phyloP scores from a whole-genome alignment of 2,329 filamentous ascomycete species.

The Emericellopsis cladophorae region DNA sequence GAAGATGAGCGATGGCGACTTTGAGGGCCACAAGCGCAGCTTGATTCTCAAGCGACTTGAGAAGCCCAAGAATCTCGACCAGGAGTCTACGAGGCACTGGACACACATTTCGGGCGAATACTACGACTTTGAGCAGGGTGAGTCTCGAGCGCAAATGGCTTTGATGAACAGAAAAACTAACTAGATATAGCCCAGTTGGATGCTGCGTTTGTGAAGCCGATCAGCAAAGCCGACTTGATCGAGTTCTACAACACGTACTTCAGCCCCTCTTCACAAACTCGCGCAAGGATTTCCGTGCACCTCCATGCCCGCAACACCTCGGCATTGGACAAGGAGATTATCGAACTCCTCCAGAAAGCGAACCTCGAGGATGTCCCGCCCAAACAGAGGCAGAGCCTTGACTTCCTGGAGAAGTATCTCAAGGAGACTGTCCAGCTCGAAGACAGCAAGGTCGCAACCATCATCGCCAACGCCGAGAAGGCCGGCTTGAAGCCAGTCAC shows the following conservation, averaged over 20 bases:
- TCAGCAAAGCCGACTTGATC: constrained; percentile 71
- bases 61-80: constrained; percentile 81
- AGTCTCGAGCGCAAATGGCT: constrained; percentile 14
- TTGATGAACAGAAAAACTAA: not conserved
- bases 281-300: constrained; percentile 79
- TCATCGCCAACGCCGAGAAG: constrained; percentile 31
- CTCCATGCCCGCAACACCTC: constrained; percentile 57
- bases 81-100: constrained; percentile 78
- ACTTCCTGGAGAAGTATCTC: constrained; percentile 37
- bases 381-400: constrained; percentile 34
- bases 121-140: constrained; percentile 82
- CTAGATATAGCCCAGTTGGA: constrained; percentile 52
- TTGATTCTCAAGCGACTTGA: constrained; percentile 78
- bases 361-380: constrained; percentile 19
- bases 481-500: constrained; percentile 24
- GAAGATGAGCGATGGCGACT: constrained; percentile 70
- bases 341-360: constrained; percentile 23
- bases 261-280: constrained; percentile 54
- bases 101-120: constrained; percentile 72
- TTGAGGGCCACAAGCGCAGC: constrained; percentile 83
- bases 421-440: constrained; percentile 31
- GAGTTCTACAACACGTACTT: constrained; percentile 70
- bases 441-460: constrained; percentile 33
- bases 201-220: constrained; percentile 55
- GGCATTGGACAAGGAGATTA: constrained; percentile 31